Conservation (phyloP, 1,284 basidiomycete genomes). For the Ganoderma lingzhi region DNA sequence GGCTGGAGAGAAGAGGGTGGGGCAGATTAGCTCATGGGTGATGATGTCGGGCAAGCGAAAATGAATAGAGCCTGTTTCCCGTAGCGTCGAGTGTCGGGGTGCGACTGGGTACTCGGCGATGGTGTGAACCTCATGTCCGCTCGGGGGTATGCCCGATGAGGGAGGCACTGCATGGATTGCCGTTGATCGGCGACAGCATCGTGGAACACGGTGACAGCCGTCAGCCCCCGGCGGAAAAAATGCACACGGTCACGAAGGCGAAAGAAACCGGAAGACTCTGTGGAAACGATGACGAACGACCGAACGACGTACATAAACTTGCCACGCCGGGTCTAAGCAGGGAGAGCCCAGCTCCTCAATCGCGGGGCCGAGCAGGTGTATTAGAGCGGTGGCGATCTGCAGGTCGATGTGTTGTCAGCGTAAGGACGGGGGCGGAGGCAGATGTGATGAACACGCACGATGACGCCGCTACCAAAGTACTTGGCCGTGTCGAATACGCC, state of each 20-base stretch:
- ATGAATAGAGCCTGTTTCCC: background rate
- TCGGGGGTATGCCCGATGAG: background rate
- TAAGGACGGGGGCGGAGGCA: background rate
- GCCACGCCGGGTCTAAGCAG: constrained; percentile 81
- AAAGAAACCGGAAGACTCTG: background rate
- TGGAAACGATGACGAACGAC: constrained; percentile 8
- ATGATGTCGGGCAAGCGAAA: background rate
- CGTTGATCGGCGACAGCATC: constrained; percentile 1
- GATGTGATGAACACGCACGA: constrained; percentile 56
- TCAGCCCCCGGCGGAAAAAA: background rate
- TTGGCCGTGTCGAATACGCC: constrained; percentile 87
- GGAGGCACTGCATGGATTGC: background rate
- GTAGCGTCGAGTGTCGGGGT: background rate
- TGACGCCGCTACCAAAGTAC: constrained; percentile 95
- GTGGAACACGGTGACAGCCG: background rate
- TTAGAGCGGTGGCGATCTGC: constrained; percentile 92
- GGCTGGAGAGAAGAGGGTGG: constrained; percentile 52
- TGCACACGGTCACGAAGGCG: background rate
- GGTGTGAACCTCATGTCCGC: background rate
- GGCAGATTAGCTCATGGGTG: background rate
- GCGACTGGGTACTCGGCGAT: background rate
- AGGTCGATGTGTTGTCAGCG: background rate
- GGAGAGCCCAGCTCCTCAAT: constrained; percentile 73
- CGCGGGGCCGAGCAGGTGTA: constrained; percentile 85
- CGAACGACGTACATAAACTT: constrained; percentile 67